Base-by-base conservation (phyloP, 805 yeast species). In the Blastobotrys muscicola region DNA sequence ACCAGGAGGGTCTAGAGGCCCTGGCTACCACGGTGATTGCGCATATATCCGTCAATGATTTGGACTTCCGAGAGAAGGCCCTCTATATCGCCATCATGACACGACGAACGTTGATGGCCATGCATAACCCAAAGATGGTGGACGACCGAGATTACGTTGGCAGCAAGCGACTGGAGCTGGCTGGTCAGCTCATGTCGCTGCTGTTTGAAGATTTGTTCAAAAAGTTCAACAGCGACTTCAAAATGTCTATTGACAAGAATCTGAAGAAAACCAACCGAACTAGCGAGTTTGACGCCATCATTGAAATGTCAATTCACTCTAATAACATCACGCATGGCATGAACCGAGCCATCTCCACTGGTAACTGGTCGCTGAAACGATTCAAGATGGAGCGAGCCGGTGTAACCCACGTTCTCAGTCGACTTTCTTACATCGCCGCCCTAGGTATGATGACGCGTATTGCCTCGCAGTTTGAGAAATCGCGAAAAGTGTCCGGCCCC, bases 361-460 rank as follows among this genome's bases (percentile, higher is more conserved):
- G 99, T 54, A 92, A 92, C 63, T 92, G 99, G 99, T 86, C 97
- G 2, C 73, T 92, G 59, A 92, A 92, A 67, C 83, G 99, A 69
- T 92, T 92, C 72, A 90, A 89, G 80, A 92, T 92, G 99, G 98
- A 92, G 67, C 77, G 98, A 49, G 98, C 98, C 0, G 98, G 98
- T 67, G 98, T 92, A 42, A 92, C 98, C 2, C 98, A 92, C 62
- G 97, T 92, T 33, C 70, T 92, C 44, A 82, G 94, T 46, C 76
- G 98, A 58, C 68, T 92, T 46, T 84, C 95, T 14, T 92, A 86
- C 62, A 90, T 92, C 38, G 81, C 94, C 7, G 98, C 98, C 0
- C 68, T 92, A 48, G 98, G 98, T 56, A 92, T 92, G 98, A 92
- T 92, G 98, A 92, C 98, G 9, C 82, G 98, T 69, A 92, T 92